Evolutionary conservation across 139 green algal species (phyloP).

Genomic region (Tetradesmus obliquus): DNA sequence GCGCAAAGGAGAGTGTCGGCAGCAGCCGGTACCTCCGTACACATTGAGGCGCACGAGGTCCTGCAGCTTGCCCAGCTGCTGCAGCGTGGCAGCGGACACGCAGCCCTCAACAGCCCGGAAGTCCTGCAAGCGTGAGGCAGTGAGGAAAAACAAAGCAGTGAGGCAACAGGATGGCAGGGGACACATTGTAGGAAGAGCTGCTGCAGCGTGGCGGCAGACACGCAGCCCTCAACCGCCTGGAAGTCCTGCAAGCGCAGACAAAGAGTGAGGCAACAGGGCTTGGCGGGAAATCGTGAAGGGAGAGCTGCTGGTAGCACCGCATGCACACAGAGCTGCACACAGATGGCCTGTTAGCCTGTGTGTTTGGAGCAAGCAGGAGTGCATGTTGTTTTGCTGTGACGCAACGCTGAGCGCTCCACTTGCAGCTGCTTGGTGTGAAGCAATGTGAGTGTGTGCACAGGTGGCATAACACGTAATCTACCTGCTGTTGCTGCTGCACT

Average conservation of each 20-base stretch:
- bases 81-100: not conserved
- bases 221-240: not conserved
- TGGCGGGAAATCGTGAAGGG: too few relatives aligned
- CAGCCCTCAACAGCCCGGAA: not conserved
- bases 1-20: too few relatives aligned
- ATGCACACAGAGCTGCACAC: too few relatives aligned
- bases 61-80: not conserved
- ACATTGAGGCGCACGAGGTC: not conserved
- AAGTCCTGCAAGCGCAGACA: not conserved
- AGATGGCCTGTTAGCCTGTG: too few relatives aligned
- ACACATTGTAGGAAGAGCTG: not conserved
- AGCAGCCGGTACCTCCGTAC: constrained; percentile 6
- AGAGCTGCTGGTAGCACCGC: not conserved
- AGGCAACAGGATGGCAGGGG: not conserved
- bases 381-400: too few relatives aligned
- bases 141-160: not conserved
- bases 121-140: not conserved
- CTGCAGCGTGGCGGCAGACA: not conserved
- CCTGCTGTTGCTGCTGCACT: too few relatives aligned
- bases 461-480: too few relatives aligned
- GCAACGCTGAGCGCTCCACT: too few relatives aligned
- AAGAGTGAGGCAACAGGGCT: not conserved
- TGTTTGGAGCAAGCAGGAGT: too few relatives aligned
- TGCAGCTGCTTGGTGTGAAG: too few relatives aligned
- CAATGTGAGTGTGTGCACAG: too few relatives aligned